Conservation (phyloP, 768 basidiomycete species). For the Psilocybe cyanescens region DNA sequence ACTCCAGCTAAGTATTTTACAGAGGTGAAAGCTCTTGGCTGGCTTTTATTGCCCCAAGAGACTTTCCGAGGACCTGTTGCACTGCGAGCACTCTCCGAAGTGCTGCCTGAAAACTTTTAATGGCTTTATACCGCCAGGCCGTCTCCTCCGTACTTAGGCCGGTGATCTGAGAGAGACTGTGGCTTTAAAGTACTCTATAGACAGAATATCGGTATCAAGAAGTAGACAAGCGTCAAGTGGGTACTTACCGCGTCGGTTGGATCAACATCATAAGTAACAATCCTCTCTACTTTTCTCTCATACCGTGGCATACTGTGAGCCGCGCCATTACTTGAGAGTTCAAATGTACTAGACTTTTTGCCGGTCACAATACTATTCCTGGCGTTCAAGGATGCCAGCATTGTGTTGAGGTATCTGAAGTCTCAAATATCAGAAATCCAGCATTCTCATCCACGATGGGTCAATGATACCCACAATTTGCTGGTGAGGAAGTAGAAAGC, state of each 20-base stretch:
- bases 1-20: too few species aligned
- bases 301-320: not conserved
- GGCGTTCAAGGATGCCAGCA: not conserved
- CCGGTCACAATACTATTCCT: not conserved
- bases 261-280: not conserved
- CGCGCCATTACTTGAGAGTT: not conserved
- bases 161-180: not conserved
- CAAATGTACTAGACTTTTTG: not conserved
- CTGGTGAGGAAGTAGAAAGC: not conserved
- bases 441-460: not conserved
- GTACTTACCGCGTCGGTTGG: not conserved
- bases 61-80: too few species aligned
- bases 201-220: not conserved
- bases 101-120: not conserved
- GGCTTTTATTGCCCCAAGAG: too few species aligned
- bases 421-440: not conserved
- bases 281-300: not conserved
- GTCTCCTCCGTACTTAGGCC: not conserved
- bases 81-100: too few species aligned
- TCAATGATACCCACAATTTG: not conserved
- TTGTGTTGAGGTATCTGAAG: not conserved
- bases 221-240: not conserved
- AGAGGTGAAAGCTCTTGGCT: too few species aligned
- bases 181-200: not conserved
- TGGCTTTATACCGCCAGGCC: not conserved